Evolutionary conservation across 2,329 filamentous ascomycete species (phyloP), one percentile per base, ranked within the genome.

Genomic region (Alternaria sp.): DNA sequence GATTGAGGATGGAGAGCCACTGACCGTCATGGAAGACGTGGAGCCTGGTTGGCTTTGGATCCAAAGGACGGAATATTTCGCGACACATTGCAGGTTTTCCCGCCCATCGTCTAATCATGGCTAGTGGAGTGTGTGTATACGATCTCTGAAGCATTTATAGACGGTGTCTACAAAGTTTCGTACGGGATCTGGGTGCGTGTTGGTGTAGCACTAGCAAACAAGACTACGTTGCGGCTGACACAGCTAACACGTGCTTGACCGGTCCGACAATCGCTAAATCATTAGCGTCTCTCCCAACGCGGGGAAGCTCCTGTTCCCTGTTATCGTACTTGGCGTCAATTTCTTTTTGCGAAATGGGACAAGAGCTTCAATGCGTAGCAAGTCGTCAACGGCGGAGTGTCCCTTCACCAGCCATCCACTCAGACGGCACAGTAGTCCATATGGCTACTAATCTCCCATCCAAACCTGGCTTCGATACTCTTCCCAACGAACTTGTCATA

Each of bases 401-500:
- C 16, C 7, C 26, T 26, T 12, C 2, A 6, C 16, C 16, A 24
- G 11, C 20, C 28, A 11, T 47, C 3, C 44, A 24, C n/a, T n/a
- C 18, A 22, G 46, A 22, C 28, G 30, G 18, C 8, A 18, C 6
- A 24, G 9, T 14, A 49, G 28, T n/a, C 28, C 36, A 18, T 12
- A 59, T 59, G 57, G 22, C 51, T 20, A 55, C 38, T 46, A 18
- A 43, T 30, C 36, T 16, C 26, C 20, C 34, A 38, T 20, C 42
- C 18, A 54, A 2, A 2, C 38, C 36, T 8, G 36, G 42, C 38
- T 55, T 59, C 24, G 4, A 26, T 49, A 38, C 20, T 43, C 51
- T 59, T 28, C 57, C 57, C 36, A 59, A 55, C 38, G 57, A 59
- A 24, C 24, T 59, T n/a, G 22, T 59, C 12, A 55, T 59, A 30